A percentile compares a stretch with the other conserved stretches of the same genome.
Conservation (phyloP, 805 yeast species). For the Zygosaccharomyces lentus region DNA sequence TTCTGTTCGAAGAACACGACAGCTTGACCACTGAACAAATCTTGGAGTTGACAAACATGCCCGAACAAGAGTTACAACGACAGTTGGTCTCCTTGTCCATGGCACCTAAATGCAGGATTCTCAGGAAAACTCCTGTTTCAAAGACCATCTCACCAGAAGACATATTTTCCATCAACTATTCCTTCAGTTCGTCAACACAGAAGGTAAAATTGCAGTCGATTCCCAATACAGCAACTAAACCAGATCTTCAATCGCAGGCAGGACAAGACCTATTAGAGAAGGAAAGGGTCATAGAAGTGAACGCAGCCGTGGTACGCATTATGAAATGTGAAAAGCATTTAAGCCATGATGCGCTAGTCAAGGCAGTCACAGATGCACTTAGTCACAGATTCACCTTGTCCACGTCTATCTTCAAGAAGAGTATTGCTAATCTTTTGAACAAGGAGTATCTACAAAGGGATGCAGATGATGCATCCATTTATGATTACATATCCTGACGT, state of each 20-base stretch:
- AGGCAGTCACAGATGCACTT: slow-evolving; percentile 58
- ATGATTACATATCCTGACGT: slow-evolving; percentile 29
- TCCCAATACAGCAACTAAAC: slow-evolving; percentile 11
- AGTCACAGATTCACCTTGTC: slow-evolving; percentile 64
- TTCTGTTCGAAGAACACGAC: slow-evolving; percentile 61
- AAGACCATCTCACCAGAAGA: slow-evolving; percentile 64
- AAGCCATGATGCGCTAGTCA: slow-evolving; percentile 61
- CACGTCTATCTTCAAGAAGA: slow-evolving; percentile 59
- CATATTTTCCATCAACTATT: slow-evolving; percentile 59
- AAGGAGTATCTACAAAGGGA: slow-evolving; percentile 78
- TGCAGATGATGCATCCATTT: slow-evolving; percentile 51
- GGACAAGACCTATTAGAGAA: slow-evolving; percentile 56
- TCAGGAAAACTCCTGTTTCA: slow-evolving; percentile 70
- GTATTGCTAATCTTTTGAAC: slow-evolving; percentile 71
- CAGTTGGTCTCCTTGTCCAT: slow-evolving; percentile 81
- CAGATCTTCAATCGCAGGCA: slow-evolving; percentile 27
- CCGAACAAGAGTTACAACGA: slow-evolving; percentile 65
- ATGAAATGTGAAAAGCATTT: slow-evolving; percentile 70
- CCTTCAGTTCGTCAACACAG: slow-evolving; percentile 61
- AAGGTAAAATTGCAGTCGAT: slow-evolving; percentile 73
- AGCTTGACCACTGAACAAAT: slow-evolving; percentile 59
- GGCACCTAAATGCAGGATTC: slow-evolving; percentile 73
- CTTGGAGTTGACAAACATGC: slow-evolving; percentile 60
- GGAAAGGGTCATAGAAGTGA: slow-evolving; percentile 63
- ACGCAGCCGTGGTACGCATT: slow-evolving; percentile 84